phyloP scores from a whole-genome alignment of 164 flowering plant species.

The Annona squamosa region DNA sequence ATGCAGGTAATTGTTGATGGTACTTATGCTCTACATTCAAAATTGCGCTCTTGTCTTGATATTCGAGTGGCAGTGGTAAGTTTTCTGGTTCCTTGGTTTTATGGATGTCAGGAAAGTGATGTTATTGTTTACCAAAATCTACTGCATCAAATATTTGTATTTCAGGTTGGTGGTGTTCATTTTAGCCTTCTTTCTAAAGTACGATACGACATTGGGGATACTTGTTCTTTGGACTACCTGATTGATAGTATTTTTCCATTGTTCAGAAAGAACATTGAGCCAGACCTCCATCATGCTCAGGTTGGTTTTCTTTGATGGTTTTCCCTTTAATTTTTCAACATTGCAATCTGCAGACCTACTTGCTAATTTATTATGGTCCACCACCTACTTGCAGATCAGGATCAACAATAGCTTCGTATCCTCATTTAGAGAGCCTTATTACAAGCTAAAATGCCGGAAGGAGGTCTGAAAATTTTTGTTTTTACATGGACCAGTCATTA shows the following conservation, averaged over 20 bases:
- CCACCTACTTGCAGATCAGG: slow-evolving; percentile 68
- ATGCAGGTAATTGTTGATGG: slow-evolving; percentile 94
- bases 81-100: slow-evolving; percentile 1
- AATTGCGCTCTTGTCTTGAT: slow-evolving; percentile 84
- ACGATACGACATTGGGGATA: slow-evolving; percentile 86
- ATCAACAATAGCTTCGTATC: slow-evolving; percentile 98
- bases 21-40: slow-evolving; percentile 89
- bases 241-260: slow-evolving; percentile 97
- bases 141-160: slow-evolving; percentile 10
- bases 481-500: not conserved
- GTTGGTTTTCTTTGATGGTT: slow-evolving; percentile 32
- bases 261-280: slow-evolving; percentile 96
- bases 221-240: slow-evolving; percentile 84
- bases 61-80: slow-evolving; percentile 98
- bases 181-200: slow-evolving; percentile 97
- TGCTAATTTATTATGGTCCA: slow-evolving; percentile 8
- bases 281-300: slow-evolving; percentile 99
- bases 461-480: slow-evolving; percentile 7
- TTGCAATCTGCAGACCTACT: not conserved
- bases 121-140: not conserved
- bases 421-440: slow-evolving; percentile 93
- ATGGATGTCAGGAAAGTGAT: slow-evolving; percentile 6
- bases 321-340: not conserved
- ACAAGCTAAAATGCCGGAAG: slow-evolving; percentile 88
- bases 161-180: slow-evolving; percentile 98